phyloP scores from a whole-genome alignment of 495 filamentous ascomycete genomes.

The Penicillium samsonianum region DNA sequence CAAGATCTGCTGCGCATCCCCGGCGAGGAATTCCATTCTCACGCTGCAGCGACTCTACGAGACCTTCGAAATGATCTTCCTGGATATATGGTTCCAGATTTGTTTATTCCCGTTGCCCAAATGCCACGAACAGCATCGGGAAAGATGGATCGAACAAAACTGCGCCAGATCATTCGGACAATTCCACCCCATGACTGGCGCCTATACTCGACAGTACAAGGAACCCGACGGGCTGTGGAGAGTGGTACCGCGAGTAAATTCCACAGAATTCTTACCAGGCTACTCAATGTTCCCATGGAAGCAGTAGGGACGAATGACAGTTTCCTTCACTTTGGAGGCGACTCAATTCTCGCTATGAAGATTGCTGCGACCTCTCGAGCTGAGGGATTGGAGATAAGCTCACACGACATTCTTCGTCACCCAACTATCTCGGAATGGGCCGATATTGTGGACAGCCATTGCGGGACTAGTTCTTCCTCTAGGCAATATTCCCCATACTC shows the following conservation, averaged over 20 bases:
- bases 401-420: constrained; percentile 9
- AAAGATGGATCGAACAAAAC: background rate
- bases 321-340: constrained; percentile 9
- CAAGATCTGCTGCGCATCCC: background rate
- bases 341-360: constrained; percentile 12
- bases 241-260: background rate
- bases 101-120: background rate
- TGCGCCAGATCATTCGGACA: background rate
- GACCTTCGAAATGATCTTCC: background rate
- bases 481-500: constrained; percentile 9
- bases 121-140: background rate
- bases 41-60: background rate
- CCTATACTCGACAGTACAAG: background rate
- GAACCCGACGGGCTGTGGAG: background rate
- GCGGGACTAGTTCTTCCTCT: background rate
- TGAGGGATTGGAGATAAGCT: constrained; percentile 2
- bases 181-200: background rate
- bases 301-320: constrained; percentile 1
- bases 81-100: background rate
- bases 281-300: background rate
- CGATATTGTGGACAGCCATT: background rate
- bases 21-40: background rate
- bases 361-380: background rate
- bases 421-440: constrained; percentile 12
- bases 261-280: background rate